These are phyloP conservation scores for Stephania yunnanensis DNA, from an alignment of 164 flowering plant species.

Conservation along the genomic window DNA sequence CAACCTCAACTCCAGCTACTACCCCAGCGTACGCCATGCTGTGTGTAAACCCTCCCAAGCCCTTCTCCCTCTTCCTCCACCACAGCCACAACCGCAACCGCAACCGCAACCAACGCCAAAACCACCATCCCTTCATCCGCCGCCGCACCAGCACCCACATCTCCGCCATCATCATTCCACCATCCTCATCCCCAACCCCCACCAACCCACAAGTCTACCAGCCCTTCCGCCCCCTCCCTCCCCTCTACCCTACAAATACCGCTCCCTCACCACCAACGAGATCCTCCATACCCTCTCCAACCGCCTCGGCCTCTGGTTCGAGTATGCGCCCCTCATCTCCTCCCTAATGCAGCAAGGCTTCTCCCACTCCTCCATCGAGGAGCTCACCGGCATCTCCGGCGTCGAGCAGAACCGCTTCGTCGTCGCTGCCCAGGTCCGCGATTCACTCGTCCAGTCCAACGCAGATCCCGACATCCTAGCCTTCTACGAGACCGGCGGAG, in stretches of 20 bases:
- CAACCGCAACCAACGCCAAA: constrained; percentile 6
- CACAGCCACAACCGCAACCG: constrained; percentile 6
- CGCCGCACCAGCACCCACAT: constrained; percentile 22
- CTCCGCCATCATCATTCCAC: constrained; percentile 23
- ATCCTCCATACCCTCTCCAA: constrained; percentile 55
- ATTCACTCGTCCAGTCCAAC: constrained; percentile 42
- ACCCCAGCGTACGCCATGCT: constrained; percentile 17
- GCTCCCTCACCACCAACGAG: constrained; percentile 39
- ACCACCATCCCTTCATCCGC: constrained; percentile 9
- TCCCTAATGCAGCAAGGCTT: constrained; percentile 60
- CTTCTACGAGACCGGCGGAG: constrained; percentile 54
- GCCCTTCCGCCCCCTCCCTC: constrained; percentile 81
- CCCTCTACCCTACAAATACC: constrained; percentile 51
- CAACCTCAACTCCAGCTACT: neutral
- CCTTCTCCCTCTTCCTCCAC: constrained; percentile 18
- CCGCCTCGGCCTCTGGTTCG: constrained; percentile 83
- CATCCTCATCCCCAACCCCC: constrained; percentile 14
- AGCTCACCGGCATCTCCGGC: constrained; percentile 77
- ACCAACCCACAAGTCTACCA: constrained; percentile 47
- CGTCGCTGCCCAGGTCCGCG: constrained; percentile 72
- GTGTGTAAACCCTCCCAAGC: constrained; percentile 22
- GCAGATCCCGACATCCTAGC: constrained; percentile 35
- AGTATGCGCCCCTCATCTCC: constrained; percentile 74
- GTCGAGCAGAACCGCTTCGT: constrained; percentile 74
- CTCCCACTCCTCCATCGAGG: constrained; percentile 61